These are phyloP conservation scores for Podosphaera leucotricha DNA, from an alignment of 2,329 filamentous ascomycete species.

Conservation along the genomic window DNA sequence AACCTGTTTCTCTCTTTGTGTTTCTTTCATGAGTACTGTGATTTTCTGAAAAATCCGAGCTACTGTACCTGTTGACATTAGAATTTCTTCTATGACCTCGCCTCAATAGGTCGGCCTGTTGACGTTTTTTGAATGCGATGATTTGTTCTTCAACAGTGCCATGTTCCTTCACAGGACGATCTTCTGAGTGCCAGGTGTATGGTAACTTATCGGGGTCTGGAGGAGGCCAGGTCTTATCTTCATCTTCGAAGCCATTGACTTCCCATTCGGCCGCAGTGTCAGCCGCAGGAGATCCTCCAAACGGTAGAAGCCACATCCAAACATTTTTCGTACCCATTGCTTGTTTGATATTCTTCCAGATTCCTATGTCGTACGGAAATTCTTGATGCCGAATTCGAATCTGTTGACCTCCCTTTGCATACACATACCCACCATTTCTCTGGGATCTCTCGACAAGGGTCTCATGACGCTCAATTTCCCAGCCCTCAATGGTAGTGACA, in stretches of 20 bases:
- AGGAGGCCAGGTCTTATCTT: constrained; percentile 36
- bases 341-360: constrained; percentile 50
- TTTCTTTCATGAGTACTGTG: constrained; percentile 15
- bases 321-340: constrained; percentile 49
- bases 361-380: constrained; percentile 61
- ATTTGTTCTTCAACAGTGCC: constrained; percentile 18
- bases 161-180: constrained; percentile 5
- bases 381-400: constrained; percentile 39
- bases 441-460: constrained; percentile 25
- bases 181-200: not conserved
- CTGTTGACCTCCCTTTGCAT: constrained; percentile 23
- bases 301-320: constrained; percentile 45
- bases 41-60: constrained; percentile 8
- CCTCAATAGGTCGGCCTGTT: constrained; percentile 24
- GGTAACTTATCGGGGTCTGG: constrained; percentile 31
- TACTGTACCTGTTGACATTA: constrained; percentile 6
- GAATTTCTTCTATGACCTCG: constrained; percentile 11
- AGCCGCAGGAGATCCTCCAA: constrained; percentile 26
- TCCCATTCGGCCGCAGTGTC: constrained; percentile 30
- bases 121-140: constrained; percentile 25
- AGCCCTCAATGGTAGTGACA: constrained; percentile 59
- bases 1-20: constrained; percentile 30
- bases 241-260: constrained; percentile 55
- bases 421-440: constrained; percentile 18
- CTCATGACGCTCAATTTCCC: constrained; percentile 45